Base-by-base conservation (phyloP, 140 eudicot genomes). In the Flaveria floridana region DNA sequence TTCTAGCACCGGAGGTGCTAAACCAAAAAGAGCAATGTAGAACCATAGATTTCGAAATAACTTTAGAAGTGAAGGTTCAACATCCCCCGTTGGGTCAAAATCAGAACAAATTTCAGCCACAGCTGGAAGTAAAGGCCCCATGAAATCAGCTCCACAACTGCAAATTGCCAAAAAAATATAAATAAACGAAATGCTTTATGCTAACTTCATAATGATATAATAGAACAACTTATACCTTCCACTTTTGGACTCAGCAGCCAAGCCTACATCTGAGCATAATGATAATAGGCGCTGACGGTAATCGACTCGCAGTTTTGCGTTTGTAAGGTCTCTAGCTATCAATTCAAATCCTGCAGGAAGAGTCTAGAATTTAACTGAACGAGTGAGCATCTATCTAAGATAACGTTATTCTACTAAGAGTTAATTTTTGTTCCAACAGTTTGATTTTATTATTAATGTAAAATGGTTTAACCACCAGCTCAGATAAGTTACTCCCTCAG, bases 21-120 rank as follows among this genome's bases (percentile, higher is more conserved):
- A 83, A 61, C 99, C 99, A 62, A 95, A 95, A 46, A 95, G 96
- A 59, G 99, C 99, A 82, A 91, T 73, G 55, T 95, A 95, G 82
- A 95, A 95, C 99, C 99, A 95, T 85, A 95, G 80, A 76, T 95
- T 95, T 19, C 99, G 95, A 85, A 91, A 95, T 66, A 91, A 83
- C 85, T 95, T 95, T 71, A 87, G 59, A 71, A 95, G 96, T 46
- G 99, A 91, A 71, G 97, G 99, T 74, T 95, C 95, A 66, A 95
- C 90, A 73, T 87, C 89, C 68, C 77, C 86, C 18, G 88, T 87
- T 15, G 99, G 97, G 71, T 88, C 95, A 78, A 95, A 95, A 82
- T 95, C 97, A 16, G 97, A 95, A 82, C 99, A 95, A 63, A 95
- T 88, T 77, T 95, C 97, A 58, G 99, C 99, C 80, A 95, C 99